These are phyloP conservation scores for Pelargonium exstipulatum DNA, from an alignment of 441 rosid genomes.

Conservation along the genomic window DNA sequence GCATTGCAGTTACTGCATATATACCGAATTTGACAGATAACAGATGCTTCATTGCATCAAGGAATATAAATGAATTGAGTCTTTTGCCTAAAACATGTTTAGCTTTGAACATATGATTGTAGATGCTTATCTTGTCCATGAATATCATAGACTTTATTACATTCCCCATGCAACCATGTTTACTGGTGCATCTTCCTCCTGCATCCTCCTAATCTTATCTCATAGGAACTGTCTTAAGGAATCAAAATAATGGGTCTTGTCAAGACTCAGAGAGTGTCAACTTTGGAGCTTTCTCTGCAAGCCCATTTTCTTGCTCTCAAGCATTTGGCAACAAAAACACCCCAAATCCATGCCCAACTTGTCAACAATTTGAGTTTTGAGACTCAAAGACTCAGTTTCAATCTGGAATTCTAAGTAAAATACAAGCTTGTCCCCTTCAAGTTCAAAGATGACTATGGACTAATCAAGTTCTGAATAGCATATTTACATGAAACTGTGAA, in stretches of 20 bases:
- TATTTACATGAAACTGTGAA: constrained; percentile 33
- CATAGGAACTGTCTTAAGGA: constrained; percentile 21
- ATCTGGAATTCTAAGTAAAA: constrained; percentile 27
- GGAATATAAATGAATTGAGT: constrained; percentile 1
- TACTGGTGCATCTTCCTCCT: constrained; percentile 12
- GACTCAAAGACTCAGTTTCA: constrained; percentile 12
- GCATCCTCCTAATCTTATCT: constrained; percentile 24
- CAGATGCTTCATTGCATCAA: constrained; percentile 16
- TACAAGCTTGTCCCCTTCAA: constrained; percentile 23
- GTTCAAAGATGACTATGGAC: constrained; percentile 21
- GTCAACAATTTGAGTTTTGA: not conserved
- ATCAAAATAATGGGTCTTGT: constrained; percentile 18
- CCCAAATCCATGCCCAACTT: not conserved
- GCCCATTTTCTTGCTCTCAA: too few species aligned
- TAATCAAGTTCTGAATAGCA: constrained; percentile 28
- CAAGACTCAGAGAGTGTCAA: not conserved
- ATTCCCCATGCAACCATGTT: constrained; percentile 17
- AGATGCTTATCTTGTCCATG: constrained; percentile 25
- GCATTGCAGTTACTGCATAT: not conserved
- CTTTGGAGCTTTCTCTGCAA: constrained; percentile 8
- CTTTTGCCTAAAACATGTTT: constrained; percentile 11
- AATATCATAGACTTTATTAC: constrained; percentile 24
- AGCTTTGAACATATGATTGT: constrained; percentile 21
- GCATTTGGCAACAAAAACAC: not conserved
- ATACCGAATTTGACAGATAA: constrained; percentile 1